Percentiles rank a stretch among this genome's conserved stretches.
Evolutionary conservation across 2,329 filamentous ascomycete species (phyloP).

Genomic region (Calonectria multiphialidica): DNA sequence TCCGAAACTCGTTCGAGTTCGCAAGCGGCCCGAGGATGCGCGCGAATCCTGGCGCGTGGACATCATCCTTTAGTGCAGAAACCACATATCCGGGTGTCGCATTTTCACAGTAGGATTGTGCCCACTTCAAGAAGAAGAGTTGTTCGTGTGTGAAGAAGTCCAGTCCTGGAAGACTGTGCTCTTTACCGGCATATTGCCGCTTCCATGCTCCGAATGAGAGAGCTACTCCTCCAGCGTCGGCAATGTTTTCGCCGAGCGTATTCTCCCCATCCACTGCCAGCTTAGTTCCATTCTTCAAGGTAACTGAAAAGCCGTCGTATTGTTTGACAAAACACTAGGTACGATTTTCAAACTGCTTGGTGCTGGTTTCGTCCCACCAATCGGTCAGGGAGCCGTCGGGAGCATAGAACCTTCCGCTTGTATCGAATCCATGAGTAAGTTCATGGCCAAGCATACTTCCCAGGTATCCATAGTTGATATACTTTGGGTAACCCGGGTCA

Average conservation of each 20-base stretch:
- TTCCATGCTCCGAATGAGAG: constrained; percentile 76
- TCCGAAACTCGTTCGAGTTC: no score
- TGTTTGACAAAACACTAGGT: constrained; percentile 76
- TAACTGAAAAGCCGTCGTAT: constrained; percentile 71
- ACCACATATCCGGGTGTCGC: constrained; percentile 68
- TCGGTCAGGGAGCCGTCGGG: constrained; percentile 73
- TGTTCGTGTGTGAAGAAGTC: constrained; percentile 74
- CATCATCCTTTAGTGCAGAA: no score
- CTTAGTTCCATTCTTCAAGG: constrained; percentile 64
- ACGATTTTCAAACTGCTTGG: constrained; percentile 68
- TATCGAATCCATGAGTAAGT: constrained; percentile 78
- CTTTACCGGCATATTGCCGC: constrained; percentile 62
- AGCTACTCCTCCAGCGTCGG: constrained; percentile 75
- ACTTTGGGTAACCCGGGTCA: constrained; percentile 71
- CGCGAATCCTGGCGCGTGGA: no score
- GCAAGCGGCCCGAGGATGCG: no score
- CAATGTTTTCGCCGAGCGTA: constrained; percentile 78
- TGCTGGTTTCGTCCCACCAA: constrained; percentile 75
- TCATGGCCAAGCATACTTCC: constrained; percentile 77
- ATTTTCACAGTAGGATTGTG: constrained; percentile 77
- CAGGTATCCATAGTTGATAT: constrained; percentile 77
- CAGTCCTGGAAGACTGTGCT: constrained; percentile 69
- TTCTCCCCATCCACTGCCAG: constrained; percentile 73
- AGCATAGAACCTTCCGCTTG: constrained; percentile 73
- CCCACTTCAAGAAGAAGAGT: constrained; percentile 76